phyloP scores from a whole-genome alignment of 139 green algal genomes.

The Parachlorella kessleri region DNA sequence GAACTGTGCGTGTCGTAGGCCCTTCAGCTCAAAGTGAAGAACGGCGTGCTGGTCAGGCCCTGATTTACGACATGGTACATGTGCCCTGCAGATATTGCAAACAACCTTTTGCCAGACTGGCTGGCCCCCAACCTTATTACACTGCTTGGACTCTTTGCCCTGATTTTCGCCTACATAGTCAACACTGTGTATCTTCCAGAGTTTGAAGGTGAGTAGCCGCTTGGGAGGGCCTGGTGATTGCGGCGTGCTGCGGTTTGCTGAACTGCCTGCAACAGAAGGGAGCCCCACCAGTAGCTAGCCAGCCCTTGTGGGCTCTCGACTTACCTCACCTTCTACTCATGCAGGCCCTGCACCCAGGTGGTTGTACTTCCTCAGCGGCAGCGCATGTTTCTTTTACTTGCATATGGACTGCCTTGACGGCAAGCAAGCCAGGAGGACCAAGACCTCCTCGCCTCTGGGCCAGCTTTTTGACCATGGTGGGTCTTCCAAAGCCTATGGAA shows the following conservation, averaged over 20 bases:
- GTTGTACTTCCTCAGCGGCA: constrained; percentile 58
- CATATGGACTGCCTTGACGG: constrained; percentile 95
- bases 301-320: too few species aligned
- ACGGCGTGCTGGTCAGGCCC: too few species aligned
- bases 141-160: constrained; percentile 63
- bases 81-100: constrained; percentile 33
- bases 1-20: constrained; percentile 82
- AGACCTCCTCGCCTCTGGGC: constrained; percentile 86
- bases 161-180: constrained; percentile 65
- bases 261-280: too few species aligned
- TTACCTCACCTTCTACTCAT: too few species aligned
- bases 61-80: too few species aligned
- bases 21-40: too few species aligned
- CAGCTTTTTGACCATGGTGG: constrained; percentile 97
- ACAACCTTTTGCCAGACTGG: constrained; percentile 76
- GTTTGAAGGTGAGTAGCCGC: constrained; percentile 51
- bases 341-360: constrained; percentile 60
- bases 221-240: too few species aligned
- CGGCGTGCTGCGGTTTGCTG: too few species aligned
- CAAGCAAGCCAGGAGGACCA: constrained; percentile 93
- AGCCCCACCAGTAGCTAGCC: too few species aligned
- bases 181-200: constrained; percentile 62
- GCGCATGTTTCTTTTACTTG: constrained; percentile 59
- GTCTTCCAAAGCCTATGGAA: too few species aligned
- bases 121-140: constrained; percentile 96